Evolutionary conservation across 768 basidiomycete genomes (phyloP).

Genomic region (Tylopilus vinaceipallidus): DNA sequence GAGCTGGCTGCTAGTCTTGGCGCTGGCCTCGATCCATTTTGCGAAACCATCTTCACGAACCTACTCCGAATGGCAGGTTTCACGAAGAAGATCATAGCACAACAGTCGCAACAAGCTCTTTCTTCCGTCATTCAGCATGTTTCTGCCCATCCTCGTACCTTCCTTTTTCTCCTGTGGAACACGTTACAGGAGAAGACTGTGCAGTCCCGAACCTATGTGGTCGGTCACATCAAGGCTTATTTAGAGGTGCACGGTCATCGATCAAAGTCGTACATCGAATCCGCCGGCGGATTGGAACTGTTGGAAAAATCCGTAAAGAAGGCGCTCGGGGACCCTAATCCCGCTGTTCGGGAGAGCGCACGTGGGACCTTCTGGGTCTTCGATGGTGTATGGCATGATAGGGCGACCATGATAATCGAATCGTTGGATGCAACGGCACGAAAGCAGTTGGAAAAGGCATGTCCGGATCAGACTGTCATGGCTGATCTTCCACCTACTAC

Average conservation of each 20-base stretch:
- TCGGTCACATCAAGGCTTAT: constrained; percentile 73
- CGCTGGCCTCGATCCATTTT: constrained; percentile 69
- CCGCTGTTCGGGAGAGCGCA: constrained; percentile 70
- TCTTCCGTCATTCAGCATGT: constrained; percentile 65
- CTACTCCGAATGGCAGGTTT: constrained; percentile 84
- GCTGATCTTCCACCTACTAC: constrained; percentile 48
- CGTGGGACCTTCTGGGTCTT: constrained; percentile 81
- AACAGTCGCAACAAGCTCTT: constrained; percentile 77
- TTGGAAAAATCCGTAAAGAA: constrained; percentile 75
- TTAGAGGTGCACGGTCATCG: constrained; percentile 70
- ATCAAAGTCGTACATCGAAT: constrained; percentile 65
- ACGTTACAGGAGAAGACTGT: constrained; percentile 78
- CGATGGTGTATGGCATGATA: constrained; percentile 69
- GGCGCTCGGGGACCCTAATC: constrained; percentile 74
- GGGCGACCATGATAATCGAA: constrained; percentile 61
- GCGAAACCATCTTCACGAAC: constrained; percentile 72
- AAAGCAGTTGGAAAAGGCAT: constrained; percentile 85
- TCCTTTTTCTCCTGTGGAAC: constrained; percentile 67
- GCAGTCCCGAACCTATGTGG: constrained; percentile 64
- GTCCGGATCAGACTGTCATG: constrained; percentile 55
- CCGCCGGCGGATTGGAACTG: constrained; percentile 61
- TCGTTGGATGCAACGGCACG: constrained; percentile 63
- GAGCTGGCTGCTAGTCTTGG: constrained; percentile 73
- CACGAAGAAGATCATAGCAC: constrained; percentile 90
- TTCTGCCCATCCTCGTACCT: constrained; percentile 65